Evolutionary conservation across 2,329 filamentous ascomycete genomes (phyloP).

Genomic region (Fusarium agapanthi): DNA sequence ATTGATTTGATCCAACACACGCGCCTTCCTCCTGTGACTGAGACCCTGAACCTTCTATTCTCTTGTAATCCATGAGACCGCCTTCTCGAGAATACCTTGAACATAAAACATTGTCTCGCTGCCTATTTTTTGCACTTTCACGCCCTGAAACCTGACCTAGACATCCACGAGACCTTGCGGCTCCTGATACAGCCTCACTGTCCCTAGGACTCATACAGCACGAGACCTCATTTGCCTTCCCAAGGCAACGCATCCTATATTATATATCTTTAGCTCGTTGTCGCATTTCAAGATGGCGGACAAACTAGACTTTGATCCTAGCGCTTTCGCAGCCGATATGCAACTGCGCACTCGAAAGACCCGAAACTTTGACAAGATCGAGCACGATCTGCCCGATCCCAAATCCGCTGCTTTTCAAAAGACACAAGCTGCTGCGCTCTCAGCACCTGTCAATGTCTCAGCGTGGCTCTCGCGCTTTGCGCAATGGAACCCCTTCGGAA

Average conservation of each 20-base stretch:
- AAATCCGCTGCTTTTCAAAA: constrained; percentile 43
- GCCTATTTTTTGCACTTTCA: constrained; percentile 7
- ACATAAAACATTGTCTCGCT: constrained; percentile 22
- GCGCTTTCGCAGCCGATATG: constrained; percentile 52
- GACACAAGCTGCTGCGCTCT: constrained; percentile 47
- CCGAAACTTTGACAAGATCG: constrained; percentile 59
- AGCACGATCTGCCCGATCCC: constrained; percentile 56
- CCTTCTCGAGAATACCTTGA: background rate
- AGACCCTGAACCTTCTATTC: background rate
- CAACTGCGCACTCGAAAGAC: constrained; percentile 60
- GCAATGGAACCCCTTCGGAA: constrained; percentile 65
- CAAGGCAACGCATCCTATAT: constrained; percentile 1
- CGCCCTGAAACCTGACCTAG: constrained; percentile 26
- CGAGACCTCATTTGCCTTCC: constrained; percentile 23
- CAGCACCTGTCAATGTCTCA: constrained; percentile 32
- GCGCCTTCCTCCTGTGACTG: constrained; percentile 22
- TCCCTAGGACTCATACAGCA: constrained; percentile 28
- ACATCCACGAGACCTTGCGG: constrained; percentile 34
- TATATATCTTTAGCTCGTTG: constrained; percentile 8
- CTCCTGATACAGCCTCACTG: constrained; percentile 32
- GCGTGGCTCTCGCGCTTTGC: constrained; percentile 59
- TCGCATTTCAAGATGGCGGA: constrained; percentile 37
- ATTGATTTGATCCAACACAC: background rate
- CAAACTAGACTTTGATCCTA: constrained; percentile 36
- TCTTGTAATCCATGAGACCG: background rate